A percentile compares a stretch with the other conserved stretches of the same genome.
phyloP scores from a whole-genome alignment of 2,329 filamentous ascomycete genomes.

The Rosellinia necatrix region DNA sequence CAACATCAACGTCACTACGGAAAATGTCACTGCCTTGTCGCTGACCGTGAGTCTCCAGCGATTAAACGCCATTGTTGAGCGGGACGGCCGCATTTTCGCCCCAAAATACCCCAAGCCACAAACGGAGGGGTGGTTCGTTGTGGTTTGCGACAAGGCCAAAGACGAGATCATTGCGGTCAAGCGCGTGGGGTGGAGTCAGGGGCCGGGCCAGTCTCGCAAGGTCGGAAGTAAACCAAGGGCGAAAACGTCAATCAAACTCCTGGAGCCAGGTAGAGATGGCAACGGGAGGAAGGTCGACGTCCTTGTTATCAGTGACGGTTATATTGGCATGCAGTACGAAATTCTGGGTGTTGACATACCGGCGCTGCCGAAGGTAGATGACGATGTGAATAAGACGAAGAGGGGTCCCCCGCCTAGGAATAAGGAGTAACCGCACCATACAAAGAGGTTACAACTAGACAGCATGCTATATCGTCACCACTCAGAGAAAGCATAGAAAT shows the following conservation, averaged over 20 bases:
- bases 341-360: constrained; percentile 58
- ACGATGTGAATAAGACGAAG: constrained; percentile 51
- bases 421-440: no score
- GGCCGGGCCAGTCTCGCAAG: constrained; percentile 38
- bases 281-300: constrained; percentile 71
- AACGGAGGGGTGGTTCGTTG: constrained; percentile 88
- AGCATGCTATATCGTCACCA: neutral
- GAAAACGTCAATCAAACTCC: constrained; percentile 64
- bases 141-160: constrained; percentile 68
- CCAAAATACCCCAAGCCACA: constrained; percentile 93
- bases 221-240: constrained; percentile 55
- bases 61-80: constrained; percentile 66
- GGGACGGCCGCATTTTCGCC: constrained; percentile 78
- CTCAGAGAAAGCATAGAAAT: neutral
- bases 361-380: constrained; percentile 52
- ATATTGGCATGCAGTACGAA: constrained; percentile 71
- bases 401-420: constrained; percentile 35
- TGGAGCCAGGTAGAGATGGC: constrained; percentile 47
- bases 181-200: constrained; percentile 72
- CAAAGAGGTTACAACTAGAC: neutral
- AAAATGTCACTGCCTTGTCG: constrained; percentile 63
- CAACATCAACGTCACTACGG: constrained; percentile 65
- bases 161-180: constrained; percentile 88
- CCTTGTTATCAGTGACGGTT: constrained; percentile 82
- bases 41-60: constrained; percentile 69